Evolutionary conservation across 1,284 basidiomycete genomes (phyloP).

Genomic region (Spongispora temasekensis): DNA sequence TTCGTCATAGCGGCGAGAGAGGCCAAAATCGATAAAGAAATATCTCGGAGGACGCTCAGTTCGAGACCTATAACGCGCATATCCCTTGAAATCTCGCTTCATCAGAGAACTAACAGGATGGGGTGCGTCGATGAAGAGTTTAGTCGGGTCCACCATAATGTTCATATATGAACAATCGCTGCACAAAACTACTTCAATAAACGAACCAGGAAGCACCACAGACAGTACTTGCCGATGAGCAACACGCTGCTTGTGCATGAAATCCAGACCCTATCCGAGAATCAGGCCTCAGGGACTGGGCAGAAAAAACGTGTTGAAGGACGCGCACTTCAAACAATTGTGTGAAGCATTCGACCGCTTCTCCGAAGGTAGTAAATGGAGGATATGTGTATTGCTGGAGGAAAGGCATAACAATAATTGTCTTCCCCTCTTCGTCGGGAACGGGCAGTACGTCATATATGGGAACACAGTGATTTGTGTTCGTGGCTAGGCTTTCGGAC

Average conservation of each 20-base stretch:
- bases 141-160: constrained; percentile 38
- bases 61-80: constrained; percentile 24
- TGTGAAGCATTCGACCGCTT: constrained; percentile 34
- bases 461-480: constrained; percentile 38
- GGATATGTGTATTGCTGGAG: constrained; percentile 23
- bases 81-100: constrained; percentile 24
- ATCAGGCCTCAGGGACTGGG: neutral
- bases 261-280: constrained; percentile 18
- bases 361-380: constrained; percentile 36
- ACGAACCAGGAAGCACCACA: neutral
- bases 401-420: constrained; percentile 37
- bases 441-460: constrained; percentile 30
- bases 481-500: constrained; percentile 11
- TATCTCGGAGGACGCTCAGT: constrained; percentile 37
- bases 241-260: constrained; percentile 24
- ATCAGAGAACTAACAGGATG: constrained; percentile 23
- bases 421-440: constrained; percentile 13
- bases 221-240: constrained; percentile 14
- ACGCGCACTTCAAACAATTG: constrained; percentile 42
- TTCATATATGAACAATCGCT: constrained; percentile 29
- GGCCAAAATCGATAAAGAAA: constrained; percentile 43
- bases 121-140: constrained; percentile 29
- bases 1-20: constrained; percentile 33
- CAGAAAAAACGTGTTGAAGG: accelerated
- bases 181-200: too few relatives aligned